Percentiles rank a stretch among this genome's conserved stretches.
Conservation (phyloP, 1,139 yeast genomes). For the Protomyces macrosporus region DNA sequence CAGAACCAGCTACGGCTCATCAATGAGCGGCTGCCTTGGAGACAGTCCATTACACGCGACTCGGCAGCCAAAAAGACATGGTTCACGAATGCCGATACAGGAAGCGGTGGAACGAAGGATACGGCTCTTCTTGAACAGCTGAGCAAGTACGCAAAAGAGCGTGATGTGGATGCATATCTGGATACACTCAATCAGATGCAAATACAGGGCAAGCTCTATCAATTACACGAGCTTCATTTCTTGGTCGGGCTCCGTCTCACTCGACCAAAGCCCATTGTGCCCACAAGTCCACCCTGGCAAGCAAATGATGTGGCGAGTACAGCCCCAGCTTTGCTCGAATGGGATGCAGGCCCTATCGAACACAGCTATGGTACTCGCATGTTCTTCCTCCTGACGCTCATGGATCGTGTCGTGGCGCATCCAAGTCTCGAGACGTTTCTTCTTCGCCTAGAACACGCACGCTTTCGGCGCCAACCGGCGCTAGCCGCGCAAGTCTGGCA, state of each 20-base stretch:
- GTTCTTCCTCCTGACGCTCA: neutral
- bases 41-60: neutral
- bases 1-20: neutral
- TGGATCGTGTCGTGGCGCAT: neutral
- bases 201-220: neutral
- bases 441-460: neutral
- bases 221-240: neutral
- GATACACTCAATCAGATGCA: neutral
- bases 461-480: neutral
- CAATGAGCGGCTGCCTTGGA: neutral
- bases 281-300: neutral
- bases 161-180: neutral
- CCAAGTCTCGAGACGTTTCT: neutral
- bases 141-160: neutral
- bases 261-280: neutral
- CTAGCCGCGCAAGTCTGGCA: constrained; percentile 4
- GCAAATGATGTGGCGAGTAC: neutral
- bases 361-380: neutral
- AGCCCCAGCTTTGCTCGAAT: neutral
- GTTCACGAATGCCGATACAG: neutral
- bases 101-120: neutral
- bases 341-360: too few species aligned
- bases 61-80: neutral
- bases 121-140: neutral
- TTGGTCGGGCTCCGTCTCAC: neutral